These are phyloP conservation scores for Mycena galopus DNA, from an alignment of 768 basidiomycete species.

Conservation along the genomic window DNA sequence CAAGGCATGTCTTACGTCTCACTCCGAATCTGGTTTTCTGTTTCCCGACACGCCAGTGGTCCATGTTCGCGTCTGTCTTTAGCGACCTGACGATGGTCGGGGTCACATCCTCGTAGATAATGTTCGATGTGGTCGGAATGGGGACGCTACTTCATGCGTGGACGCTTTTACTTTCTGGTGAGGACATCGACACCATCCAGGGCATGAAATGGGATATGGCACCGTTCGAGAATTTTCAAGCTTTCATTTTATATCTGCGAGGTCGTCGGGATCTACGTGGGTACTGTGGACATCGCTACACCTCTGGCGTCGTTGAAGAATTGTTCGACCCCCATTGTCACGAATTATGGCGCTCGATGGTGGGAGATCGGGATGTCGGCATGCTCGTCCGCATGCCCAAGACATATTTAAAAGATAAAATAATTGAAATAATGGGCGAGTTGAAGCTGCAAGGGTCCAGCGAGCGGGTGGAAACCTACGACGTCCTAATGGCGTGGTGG, in stretches of 20 bases:
- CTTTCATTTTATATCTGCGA: too few relatives aligned
- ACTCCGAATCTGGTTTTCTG: neutral
- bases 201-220: slow-evolving; percentile 13
- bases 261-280: neutral
- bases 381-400: slow-evolving; percentile 19
- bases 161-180: slow-evolving; percentile 1
- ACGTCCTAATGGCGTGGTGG: slow-evolving; percentile 26
- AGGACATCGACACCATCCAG: neutral
- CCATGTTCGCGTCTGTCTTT: slow-evolving; percentile 19
- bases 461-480: slow-evolving; percentile 13
- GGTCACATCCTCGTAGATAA: slow-evolving; percentile 4
- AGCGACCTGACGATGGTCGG: slow-evolving; percentile 26
- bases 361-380: neutral
- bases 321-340: too few relatives aligned
- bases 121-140: slow-evolving; percentile 4
- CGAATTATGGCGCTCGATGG: too few relatives aligned
- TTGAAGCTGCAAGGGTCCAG: slow-evolving; percentile 10
- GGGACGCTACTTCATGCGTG: slow-evolving; percentile 18
- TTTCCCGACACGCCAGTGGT: neutral
- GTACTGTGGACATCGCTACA: neutral
- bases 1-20: neutral
- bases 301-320: too few relatives aligned
- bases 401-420: slow-evolving; percentile 5
- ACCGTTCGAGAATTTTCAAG: neutral
- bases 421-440: slow-evolving; percentile 7